Conservation (phyloP, 2,329 filamentous ascomycete genomes). For the Emydomyces testavorans region DNA sequence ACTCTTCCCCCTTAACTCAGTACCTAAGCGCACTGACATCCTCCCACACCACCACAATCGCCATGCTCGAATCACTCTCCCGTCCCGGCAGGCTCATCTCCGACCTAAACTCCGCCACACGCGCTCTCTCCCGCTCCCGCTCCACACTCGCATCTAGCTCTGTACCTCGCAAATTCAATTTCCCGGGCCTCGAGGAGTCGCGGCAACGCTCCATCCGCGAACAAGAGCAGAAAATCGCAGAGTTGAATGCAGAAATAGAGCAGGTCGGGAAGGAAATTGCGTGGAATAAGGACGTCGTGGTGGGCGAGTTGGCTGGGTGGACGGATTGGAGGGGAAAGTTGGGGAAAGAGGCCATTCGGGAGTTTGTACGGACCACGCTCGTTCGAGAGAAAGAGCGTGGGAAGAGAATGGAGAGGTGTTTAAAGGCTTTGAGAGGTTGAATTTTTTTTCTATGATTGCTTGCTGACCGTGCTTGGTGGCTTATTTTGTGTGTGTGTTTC, state of each 20-base stretch:
- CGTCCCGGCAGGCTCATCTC: conserved; percentile 68
- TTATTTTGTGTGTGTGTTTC: conserved; percentile 6
- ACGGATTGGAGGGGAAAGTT: conserved; percentile 75
- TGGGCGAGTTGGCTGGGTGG: conserved; percentile 84
- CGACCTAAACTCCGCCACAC: conserved; percentile 61
- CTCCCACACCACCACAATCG: conserved; percentile 71
- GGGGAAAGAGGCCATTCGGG: conserved; percentile 60
- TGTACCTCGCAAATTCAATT: conserved; percentile 37
- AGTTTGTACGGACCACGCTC: conserved; percentile 67
- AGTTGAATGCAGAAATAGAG: conserved; percentile 57
- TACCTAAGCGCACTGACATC: conserved; percentile 69
- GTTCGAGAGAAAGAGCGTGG: conserved; percentile 67
- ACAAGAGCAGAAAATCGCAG: conserved; percentile 65
- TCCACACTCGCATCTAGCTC: conserved; percentile 57
- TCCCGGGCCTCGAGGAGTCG: conserved; percentile 63
- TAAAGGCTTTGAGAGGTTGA: conserved; percentile 47
- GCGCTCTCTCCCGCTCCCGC: conserved; percentile 65
- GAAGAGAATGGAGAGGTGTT: conserved; percentile 66
- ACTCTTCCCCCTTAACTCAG: conserved; percentile 58
- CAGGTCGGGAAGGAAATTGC: conserved; percentile 69
- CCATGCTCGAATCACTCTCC: conserved; percentile 66
- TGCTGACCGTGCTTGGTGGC: too few relatives aligned
- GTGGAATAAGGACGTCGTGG: conserved; percentile 89
- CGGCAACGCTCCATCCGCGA: conserved; percentile 72
- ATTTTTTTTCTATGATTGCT: too few relatives aligned